These are phyloP conservation scores for Globisporangium cystogenes DNA, from an alignment of 352 stramenopile genomes.

Conservation along the genomic window DNA sequence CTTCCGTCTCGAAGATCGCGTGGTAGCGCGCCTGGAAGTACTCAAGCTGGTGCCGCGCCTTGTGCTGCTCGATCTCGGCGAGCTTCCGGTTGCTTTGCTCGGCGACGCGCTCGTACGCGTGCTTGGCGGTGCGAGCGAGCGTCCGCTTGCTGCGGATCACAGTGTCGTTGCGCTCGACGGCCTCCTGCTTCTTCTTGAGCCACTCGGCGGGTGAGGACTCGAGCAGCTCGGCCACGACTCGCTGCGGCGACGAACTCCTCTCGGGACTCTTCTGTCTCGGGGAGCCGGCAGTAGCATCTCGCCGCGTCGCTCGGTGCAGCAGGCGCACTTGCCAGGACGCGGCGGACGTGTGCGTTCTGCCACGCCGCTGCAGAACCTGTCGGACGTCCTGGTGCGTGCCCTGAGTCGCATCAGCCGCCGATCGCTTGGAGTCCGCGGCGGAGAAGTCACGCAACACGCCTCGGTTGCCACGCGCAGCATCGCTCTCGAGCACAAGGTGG, in stretches of 20 bases:
- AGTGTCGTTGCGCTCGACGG: conserved; percentile 19
- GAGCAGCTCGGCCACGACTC: conserved; percentile 10
- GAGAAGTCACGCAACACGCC: conserved; percentile 16
- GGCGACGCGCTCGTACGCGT: conserved; percentile 40
- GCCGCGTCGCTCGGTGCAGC: conserved; percentile 22
- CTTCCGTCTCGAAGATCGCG: conserved; percentile 7
- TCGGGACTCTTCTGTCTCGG: background rate
- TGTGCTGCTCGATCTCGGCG: conserved; percentile 43
- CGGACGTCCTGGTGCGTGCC: background rate
- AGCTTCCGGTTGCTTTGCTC: conserved; percentile 44
- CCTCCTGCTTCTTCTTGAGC: conserved; percentile 31
- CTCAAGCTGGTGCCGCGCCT: conserved; percentile 28
- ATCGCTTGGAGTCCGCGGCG: background rate
- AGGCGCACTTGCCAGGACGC: conserved; percentile 50
- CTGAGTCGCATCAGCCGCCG: background rate
- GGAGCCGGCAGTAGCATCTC: background rate
- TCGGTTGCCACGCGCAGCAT: conserved; percentile 14
- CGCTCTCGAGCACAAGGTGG: conserved; percentile 29
- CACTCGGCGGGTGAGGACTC: conserved; percentile 29
- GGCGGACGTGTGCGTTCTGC: background rate
- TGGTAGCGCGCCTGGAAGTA: conserved; percentile 45
- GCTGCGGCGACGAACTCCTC: conserved; percentile 1
- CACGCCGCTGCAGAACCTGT: background rate
- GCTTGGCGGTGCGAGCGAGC: conserved; percentile 29
- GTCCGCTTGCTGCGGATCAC: conserved; percentile 18